Percentiles rank a stretch among this genome's conserved stretches.
These are phyloP conservation scores for Leishmania martiniquensis DNA, from an alignment of 208 protist genomes.

Conservation along the genomic window DNA sequence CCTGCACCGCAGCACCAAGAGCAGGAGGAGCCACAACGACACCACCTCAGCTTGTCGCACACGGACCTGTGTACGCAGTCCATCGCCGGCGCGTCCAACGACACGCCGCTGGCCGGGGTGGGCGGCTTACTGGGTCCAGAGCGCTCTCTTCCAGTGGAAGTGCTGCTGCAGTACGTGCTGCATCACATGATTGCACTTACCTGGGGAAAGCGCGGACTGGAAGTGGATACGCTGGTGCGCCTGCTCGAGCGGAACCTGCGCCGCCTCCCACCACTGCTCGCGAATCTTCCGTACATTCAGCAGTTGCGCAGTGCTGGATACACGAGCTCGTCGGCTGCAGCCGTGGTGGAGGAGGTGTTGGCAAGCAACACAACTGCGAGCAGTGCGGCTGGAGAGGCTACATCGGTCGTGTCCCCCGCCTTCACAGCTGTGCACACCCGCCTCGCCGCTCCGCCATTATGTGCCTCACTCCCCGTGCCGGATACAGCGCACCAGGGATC, in stretches of 20 bases:
- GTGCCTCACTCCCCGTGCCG: neutral
- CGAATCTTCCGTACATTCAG: slow-evolving; percentile 47
- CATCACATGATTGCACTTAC: slow-evolving; percentile 72
- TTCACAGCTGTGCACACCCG: slow-evolving; percentile 24
- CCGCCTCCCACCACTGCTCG: slow-evolving; percentile 64
- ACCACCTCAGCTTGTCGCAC: neutral
- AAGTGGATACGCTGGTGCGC: slow-evolving; percentile 64
- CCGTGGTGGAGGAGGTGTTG: no score
- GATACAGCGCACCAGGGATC: neutral
- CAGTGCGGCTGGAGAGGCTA: neutral
- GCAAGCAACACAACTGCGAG: neutral
- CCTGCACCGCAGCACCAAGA: neutral
- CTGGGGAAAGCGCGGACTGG: slow-evolving; percentile 64
- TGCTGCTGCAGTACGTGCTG: slow-evolving; percentile 74
- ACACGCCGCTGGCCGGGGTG: slow-evolving; percentile 6
- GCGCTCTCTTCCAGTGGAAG: slow-evolving; percentile 54
- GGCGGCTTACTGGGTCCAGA: slow-evolving; percentile 20
- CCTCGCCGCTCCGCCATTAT: slow-evolving; percentile 8
- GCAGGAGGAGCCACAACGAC: neutral
- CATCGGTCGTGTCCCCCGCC: slow-evolving; percentile 1
- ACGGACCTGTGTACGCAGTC: neutral
- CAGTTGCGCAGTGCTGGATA: slow-evolving; percentile 38
- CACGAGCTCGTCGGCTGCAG: slow-evolving; percentile 33
- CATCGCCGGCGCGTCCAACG: neutral
- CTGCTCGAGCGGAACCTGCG: slow-evolving; percentile 82